A percentile compares a stretch with the other conserved stretches of the same genome.
phyloP scores from a whole-genome alignment of 805 yeast genomes.

The Candida krabiensis region DNA sequence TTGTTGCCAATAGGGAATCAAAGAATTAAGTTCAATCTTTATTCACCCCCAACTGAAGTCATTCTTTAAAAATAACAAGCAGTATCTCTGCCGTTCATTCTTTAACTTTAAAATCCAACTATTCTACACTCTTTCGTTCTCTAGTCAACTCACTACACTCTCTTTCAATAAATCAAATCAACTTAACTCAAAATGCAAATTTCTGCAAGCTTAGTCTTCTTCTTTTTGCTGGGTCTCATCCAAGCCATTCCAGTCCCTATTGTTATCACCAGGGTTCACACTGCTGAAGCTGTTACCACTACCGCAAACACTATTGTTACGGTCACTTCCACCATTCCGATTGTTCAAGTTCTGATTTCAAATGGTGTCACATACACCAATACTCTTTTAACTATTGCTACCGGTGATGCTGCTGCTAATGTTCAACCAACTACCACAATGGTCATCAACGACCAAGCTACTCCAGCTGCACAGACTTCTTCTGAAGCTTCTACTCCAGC shows the following conservation, averaged over 20 bases:
- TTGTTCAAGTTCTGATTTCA: constrained; percentile 52
- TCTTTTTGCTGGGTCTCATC: constrained; percentile 3
- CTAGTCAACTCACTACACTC: too few relatives aligned
- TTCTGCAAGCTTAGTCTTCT: constrained; percentile 3
- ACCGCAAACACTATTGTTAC: constrained; percentile 36
- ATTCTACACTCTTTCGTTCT: too few relatives aligned
- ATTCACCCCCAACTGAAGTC: too few relatives aligned
- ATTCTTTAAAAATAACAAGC: too few relatives aligned
- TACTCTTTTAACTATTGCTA: constrained; percentile 42
- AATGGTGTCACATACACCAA: constrained; percentile 51
- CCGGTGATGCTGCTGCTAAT: constrained; percentile 21
- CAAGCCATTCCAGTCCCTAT: constrained; percentile 24
- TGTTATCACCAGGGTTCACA: constrained; percentile 30
- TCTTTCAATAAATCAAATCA: too few relatives aligned
- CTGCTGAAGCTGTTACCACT: constrained; percentile 35
- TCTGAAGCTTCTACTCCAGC: constrained; percentile 14
- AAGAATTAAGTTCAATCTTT: too few relatives aligned
- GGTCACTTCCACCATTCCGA: constrained; percentile 50
- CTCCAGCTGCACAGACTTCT: constrained; percentile 19
- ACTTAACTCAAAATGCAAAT: constrained; percentile 3
- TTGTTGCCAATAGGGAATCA: too few relatives aligned
- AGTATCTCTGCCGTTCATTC: too few relatives aligned
- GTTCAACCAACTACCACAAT: constrained; percentile 20
- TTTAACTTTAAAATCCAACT: too few relatives aligned
- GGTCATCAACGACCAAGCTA: constrained; percentile 14